Conservation (phyloP, 1,139 yeast species). For the Candida sanyaensis region DNA sequence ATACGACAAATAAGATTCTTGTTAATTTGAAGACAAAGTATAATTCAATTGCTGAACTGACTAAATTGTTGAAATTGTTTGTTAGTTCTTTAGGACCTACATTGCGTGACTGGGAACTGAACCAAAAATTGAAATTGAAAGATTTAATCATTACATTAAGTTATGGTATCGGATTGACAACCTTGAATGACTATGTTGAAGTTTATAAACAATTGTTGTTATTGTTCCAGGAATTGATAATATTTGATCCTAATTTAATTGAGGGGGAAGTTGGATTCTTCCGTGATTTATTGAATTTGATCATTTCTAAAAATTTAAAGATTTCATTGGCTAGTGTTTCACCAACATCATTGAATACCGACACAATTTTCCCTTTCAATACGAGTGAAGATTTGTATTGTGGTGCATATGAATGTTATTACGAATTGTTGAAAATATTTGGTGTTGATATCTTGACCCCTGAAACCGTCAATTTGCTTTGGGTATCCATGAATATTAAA, state of each 20-base stretch:
- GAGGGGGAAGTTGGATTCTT: conserved; percentile 34
- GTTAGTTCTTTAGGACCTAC: conserved; percentile 45
- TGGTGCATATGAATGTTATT: conserved; percentile 41
- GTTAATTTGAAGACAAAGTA: conserved; percentile 33
- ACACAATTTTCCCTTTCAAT: conserved; percentile 42
- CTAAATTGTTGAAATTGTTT: conserved; percentile 30
- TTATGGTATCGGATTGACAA: conserved; percentile 34
- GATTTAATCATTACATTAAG: conserved; percentile 32
- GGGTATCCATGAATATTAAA: conserved; percentile 46
- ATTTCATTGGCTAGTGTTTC: conserved; percentile 34
- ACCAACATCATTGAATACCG: conserved; percentile 37
- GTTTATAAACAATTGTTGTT: conserved; percentile 29
- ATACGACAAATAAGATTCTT: conserved; percentile 23
- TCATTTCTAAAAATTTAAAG: conserved; percentile 41
- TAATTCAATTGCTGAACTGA: conserved; percentile 24
- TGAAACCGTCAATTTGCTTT: conserved; percentile 38
- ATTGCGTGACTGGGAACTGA: conserved; percentile 25
- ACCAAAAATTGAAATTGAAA: conserved; percentile 26
- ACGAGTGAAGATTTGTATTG: conserved; percentile 37
- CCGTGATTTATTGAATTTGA: conserved; percentile 30
- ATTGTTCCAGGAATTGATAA: conserved; percentile 41
- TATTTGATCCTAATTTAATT: conserved; percentile 40
- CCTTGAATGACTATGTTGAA: conserved; percentile 29
- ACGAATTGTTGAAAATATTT: conserved; percentile 40
- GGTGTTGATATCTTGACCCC: conserved; percentile 37